These are phyloP conservation scores for Tolypocladium amazonense DNA, from an alignment of 2,329 filamentous ascomycete species.

Conservation along the genomic window DNA sequence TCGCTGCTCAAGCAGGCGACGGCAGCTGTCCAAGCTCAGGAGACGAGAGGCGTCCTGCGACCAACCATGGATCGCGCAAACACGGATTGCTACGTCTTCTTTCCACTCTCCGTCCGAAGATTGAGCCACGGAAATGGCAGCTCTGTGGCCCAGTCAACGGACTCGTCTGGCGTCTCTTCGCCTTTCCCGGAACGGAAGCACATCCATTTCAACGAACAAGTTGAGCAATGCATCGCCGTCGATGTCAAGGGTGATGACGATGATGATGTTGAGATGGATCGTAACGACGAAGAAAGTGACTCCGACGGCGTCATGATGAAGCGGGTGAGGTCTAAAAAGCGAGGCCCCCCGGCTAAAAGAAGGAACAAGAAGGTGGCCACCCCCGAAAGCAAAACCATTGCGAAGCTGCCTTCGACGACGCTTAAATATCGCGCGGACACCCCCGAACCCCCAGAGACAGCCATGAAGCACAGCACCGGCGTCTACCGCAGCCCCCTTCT, in stretches of 20 bases:
- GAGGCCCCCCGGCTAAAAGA: constrained; percentile 38
- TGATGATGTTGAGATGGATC: constrained; percentile 51
- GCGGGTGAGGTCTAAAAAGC: constrained; percentile 44
- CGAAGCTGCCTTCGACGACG: constrained; percentile 77
- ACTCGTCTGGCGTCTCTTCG: constrained; percentile 59
- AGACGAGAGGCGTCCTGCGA: constrained; percentile 42
- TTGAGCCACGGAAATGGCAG: constrained; percentile 53
- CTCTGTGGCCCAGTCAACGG: constrained; percentile 49
- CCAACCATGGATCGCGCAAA: constrained; percentile 49
- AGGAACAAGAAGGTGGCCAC: constrained; percentile 28
- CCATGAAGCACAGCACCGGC: constrained; percentile 47
- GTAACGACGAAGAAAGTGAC: constrained; percentile 47
- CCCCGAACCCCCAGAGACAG: constrained; percentile 52
- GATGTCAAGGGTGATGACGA: constrained; percentile 75
- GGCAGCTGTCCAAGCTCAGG: constrained; percentile 74
- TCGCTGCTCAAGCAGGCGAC: constrained; percentile 85
- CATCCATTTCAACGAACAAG: constrained; percentile 94
- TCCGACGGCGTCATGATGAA: constrained; percentile 82
- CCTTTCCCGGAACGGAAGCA: constrained; percentile 63
- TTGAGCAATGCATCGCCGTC: constrained; percentile 90
- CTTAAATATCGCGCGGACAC: constrained; percentile 75
- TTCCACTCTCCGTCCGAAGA: constrained; percentile 50
- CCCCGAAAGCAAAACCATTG: constrained; percentile 72
- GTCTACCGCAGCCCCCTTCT: constrained; percentile 38
- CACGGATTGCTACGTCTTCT: constrained; percentile 61